These are phyloP conservation scores for Tilletia caries DNA, from an alignment of 1,284 basidiomycete genomes.

Conservation along the genomic window DNA sequence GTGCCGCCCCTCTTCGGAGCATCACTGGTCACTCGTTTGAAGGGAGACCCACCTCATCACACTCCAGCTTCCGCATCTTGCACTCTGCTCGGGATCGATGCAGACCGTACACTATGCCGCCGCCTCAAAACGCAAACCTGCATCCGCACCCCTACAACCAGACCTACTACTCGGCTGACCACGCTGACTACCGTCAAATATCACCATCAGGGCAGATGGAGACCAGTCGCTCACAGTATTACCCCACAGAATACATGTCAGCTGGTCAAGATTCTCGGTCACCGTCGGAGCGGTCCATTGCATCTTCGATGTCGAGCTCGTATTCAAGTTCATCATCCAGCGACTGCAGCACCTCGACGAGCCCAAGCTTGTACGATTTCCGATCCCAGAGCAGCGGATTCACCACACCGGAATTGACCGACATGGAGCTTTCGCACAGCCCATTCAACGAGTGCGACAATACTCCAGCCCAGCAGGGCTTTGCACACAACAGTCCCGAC, in stretches of 20 bases:
- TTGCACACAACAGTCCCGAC: background rate
- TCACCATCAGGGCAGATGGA: background rate
- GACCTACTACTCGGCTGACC: conserved; percentile 16
- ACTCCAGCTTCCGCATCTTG: conserved; percentile 18
- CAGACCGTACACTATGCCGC: conserved; percentile 38
- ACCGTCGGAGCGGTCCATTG: conserved; percentile 20
- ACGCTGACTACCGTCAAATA: conserved; percentile 12
- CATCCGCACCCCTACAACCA: background rate
- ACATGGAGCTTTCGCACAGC: conserved; percentile 33
- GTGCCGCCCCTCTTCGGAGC: conserved; percentile 28
- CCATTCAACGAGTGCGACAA: conserved; percentile 7
- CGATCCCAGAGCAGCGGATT: conserved; percentile 32
- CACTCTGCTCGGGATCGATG: conserved; percentile 32
- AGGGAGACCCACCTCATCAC: conserved; percentile 25
- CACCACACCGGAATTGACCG: conserved; percentile 46
- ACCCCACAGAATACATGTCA: conserved; percentile 25
- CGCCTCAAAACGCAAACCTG: conserved; percentile 24
- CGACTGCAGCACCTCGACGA: conserved; percentile 26
- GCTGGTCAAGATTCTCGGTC: conserved; percentile 11
- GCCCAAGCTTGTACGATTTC: conserved; percentile 35
- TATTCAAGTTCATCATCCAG: conserved; percentile 20
- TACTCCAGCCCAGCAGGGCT: background rate
- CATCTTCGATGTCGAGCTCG: conserved; percentile 34
- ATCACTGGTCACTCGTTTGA: conserved; percentile 18
- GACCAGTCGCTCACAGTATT: background rate